Evolutionary conservation across 257 asterid genomes (phyloP), one percentile per base, ranked within the genome.

Genomic region (Orobanche coerulescens): DNA sequence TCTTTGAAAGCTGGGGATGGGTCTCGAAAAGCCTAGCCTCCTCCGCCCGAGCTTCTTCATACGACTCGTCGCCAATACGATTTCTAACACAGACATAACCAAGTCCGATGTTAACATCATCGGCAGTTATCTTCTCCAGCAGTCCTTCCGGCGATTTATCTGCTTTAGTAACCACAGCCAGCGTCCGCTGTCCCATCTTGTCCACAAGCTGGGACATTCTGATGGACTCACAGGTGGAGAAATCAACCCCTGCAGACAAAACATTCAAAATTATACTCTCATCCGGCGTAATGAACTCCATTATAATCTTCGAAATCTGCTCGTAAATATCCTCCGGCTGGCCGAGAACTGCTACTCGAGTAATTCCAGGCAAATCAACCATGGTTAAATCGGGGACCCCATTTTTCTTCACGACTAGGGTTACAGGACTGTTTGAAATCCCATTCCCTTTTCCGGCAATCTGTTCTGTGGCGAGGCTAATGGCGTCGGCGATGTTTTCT

Each of bases 301-400:
- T 66, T 8, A 77, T 73, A 0, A 53, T 73, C 2, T 30, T 11
- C 0, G 74, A 77, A 1, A 77, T 64, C 61, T 77, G 82, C 64
- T 77, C 82, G 20, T 70, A 77, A 4, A 77, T 73, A 4, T 77
- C 73, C 6, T 67, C 75, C 0, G 82, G 82, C 44, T 77, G 82
- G 31, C 77, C 79, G 2, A 62, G 76, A 5, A 77, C 76, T 0
- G 82, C 72, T 2, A 77, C 82, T 0, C 82, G 50, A 22, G 79
- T 73, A 2, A 77, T 77, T 2, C 82, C 82, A 0, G 82, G 82
- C 36, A 77, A 15, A 36, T 77, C 79, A 0, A 77, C 75, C 82
- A 77, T 77, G 5, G 82, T 77, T 0, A 77, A 40, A 52, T 77
- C 76, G 0, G 82, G 79, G 2, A 77, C 82, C 0, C 73, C 79